Base-by-base conservation (phyloP, 2,329 filamentous ascomycete genomes). In the Rhinocladiella similis region DNA sequence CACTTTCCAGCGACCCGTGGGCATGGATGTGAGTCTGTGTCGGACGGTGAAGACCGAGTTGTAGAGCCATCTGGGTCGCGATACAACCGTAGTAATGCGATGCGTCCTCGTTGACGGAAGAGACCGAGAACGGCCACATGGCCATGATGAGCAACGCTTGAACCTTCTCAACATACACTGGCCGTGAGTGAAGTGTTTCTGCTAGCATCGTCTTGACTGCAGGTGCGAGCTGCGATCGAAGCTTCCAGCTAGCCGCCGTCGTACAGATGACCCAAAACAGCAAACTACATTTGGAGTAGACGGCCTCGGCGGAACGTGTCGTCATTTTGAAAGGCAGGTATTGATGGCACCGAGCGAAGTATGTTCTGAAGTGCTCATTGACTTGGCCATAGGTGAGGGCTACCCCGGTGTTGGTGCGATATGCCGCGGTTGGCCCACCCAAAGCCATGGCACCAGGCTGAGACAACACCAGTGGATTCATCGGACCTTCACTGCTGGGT, bases 71-170 rank as follows among this genome's bases (percentile, higher is more conserved):
- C 9, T 58, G 58, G 16, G 63, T 60, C 2, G 63, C 61, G 9
- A 59, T 41, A 16, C 58, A 57, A 6, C 60, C 45, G 14, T 63
- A 46, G 13, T 53, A 53, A 13, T 54, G 35, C 2, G 63, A 62
- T 12, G 43, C 56, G 35, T 66, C 64, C 7, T 56, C 55, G 1
- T 46, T 56, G 1, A 65, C 39, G 16, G 64, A 63, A 5, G 59
- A 62, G 7, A 63, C 59, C 7, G 64, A 57, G 45, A 63, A 62
- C n/a, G 64, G 64, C 64, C 64, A 66, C 54, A 59, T 57, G 27
- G 52, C 65, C 43, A 64, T 25, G 20, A 66, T 54, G 10, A 61
- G 49, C 12, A 66, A 54, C 9, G 64, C 52, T 25, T 65, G 63
- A 16, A 66, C 61, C 22, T 59, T 47, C 20, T 62, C 55, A 25